Evolutionary conservation across 768 basidiomycete genomes (phyloP).

Genomic region (Mrakia hoshinonis): DNA sequence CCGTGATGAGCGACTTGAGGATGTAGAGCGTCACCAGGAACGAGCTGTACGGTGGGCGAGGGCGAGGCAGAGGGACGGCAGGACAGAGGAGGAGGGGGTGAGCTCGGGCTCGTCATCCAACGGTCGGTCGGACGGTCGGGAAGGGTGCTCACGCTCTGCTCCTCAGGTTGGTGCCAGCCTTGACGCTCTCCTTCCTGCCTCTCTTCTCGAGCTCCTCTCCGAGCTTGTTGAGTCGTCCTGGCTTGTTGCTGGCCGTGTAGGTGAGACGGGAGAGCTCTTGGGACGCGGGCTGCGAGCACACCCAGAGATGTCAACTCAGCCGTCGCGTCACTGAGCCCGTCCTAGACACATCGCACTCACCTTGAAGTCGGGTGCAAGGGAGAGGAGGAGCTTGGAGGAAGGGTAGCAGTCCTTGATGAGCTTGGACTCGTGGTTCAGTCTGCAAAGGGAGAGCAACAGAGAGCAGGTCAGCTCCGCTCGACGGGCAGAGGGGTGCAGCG

Average conservation of each 20-base stretch:
- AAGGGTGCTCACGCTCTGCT: constrained; percentile 11
- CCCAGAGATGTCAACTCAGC: no score
- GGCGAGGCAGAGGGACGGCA: background rate
- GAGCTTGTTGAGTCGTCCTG: constrained; percentile 36
- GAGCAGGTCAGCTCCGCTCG: background rate
- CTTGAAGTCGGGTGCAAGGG: constrained; percentile 29
- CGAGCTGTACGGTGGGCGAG: background rate
- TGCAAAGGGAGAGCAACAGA: background rate
- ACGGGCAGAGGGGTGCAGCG: no score
- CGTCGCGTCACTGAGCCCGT: no score
- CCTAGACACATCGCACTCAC: no score
- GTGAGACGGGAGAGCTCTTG: constrained; percentile 40
- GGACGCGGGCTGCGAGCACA: constrained; percentile 33
- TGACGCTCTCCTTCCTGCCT: constrained; percentile 35
- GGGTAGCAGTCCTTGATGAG: constrained; percentile 17
- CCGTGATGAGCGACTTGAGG: constrained; percentile 14
- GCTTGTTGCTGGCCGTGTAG: constrained; percentile 37
- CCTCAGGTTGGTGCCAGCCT: constrained; percentile 11
- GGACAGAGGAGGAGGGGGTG: background rate
- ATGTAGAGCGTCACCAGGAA: constrained; percentile 24
- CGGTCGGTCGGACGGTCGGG: no score
- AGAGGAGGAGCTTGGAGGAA: constrained; percentile 10
- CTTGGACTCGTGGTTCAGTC: constrained; percentile 8
- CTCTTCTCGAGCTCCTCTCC: constrained; percentile 38
- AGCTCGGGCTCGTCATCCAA: background rate